phyloP scores from a whole-genome alignment of 1,139 yeast species.

The Candida pseudoviswanathii region DNA sequence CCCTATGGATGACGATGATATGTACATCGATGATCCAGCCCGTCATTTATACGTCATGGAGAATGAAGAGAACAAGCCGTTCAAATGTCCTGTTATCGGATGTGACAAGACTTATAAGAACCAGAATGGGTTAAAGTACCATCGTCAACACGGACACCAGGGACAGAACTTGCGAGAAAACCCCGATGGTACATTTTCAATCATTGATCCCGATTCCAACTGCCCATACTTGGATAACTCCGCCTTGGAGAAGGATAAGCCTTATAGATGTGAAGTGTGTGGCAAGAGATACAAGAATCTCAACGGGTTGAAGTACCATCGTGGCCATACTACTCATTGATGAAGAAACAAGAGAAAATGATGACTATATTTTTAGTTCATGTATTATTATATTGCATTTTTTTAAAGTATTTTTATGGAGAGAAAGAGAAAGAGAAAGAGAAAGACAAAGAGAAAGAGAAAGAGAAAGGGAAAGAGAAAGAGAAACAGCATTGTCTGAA shows the following conservation, averaged over 20 bases:
- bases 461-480: background rate
- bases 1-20: conserved; percentile 45
- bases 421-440: conserved; percentile 1
- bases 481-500: background rate
- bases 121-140: conserved; percentile 96
- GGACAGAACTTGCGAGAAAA: conserved; percentile 89
- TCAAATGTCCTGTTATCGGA: conserved; percentile 96
- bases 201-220: conserved; percentile 90
- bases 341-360: background rate
- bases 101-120: conserved; percentile 97
- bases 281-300: conserved; percentile 95
- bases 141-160: conserved; percentile 95
- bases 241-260: conserved; percentile 96
- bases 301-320: conserved; percentile 94
- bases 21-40: conserved; percentile 89
- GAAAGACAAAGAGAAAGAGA: background rate
- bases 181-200: conserved; percentile 90
- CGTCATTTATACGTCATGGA: conserved; percentile 91
- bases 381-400: conserved; percentile 1
- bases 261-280: conserved; percentile 97
- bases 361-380: conserved; percentile 1
- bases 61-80: conserved; percentile 90
- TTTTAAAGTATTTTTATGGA: conserved; percentile 2
- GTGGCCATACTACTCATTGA: conserved; percentile 96
- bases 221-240: conserved; percentile 91